phyloP scores from a whole-genome alignment of 192 early-diverging fungal species.

The Coemansia sp. region DNA sequence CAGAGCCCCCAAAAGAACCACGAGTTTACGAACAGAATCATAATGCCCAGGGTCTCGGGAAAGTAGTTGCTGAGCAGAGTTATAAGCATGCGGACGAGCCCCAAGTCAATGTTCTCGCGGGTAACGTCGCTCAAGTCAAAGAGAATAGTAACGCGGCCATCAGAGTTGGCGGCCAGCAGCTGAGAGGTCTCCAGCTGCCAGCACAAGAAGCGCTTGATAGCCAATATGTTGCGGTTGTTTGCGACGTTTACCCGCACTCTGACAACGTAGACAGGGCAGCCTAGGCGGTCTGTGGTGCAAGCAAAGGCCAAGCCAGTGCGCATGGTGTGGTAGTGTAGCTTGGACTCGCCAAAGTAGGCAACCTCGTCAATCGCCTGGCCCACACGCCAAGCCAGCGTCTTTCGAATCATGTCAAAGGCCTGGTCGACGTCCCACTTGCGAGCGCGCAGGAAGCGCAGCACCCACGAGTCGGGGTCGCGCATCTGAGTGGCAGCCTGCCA shows the following conservation, averaged over 20 bases:
- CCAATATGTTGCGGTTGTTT: conserved; percentile 53
- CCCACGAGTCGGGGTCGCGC: conserved; percentile 65
- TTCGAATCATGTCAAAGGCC: conserved; percentile 67
- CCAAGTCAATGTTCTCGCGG: conserved; percentile 70
- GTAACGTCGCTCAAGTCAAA: conserved; percentile 77
- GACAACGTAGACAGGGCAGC: conserved; percentile 55
- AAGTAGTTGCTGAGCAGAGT: conserved; percentile 82
- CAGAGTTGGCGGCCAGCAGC: conserved; percentile 51
- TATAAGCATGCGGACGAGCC: conserved; percentile 73
- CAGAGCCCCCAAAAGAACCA: conserved; percentile 82
- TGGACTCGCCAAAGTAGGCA: conserved; percentile 56
- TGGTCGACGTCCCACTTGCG: conserved; percentile 78
- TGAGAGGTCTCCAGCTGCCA: conserved; percentile 63
- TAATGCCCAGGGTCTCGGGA: conserved; percentile 79
- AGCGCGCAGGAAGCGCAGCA: conserved; percentile 80
- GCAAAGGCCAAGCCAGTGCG: conserved; percentile 56
- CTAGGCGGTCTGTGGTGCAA: conserved; percentile 50
- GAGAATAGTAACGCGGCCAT: conserved; percentile 64
- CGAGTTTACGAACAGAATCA: conserved; percentile 76
- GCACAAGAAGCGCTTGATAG: conserved; percentile 62
- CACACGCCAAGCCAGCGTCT: conserved; percentile 69
- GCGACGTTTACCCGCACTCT: conserved; percentile 57
- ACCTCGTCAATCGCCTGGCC: conserved; percentile 59
- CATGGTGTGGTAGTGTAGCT: conserved; percentile 56
- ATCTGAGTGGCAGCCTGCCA: conserved; percentile 60